Evolutionary conservation across 805 yeast genomes (phyloP), one percentile per base, ranked within the genome.

Genomic region (Ogataea pignaliae): DNA sequence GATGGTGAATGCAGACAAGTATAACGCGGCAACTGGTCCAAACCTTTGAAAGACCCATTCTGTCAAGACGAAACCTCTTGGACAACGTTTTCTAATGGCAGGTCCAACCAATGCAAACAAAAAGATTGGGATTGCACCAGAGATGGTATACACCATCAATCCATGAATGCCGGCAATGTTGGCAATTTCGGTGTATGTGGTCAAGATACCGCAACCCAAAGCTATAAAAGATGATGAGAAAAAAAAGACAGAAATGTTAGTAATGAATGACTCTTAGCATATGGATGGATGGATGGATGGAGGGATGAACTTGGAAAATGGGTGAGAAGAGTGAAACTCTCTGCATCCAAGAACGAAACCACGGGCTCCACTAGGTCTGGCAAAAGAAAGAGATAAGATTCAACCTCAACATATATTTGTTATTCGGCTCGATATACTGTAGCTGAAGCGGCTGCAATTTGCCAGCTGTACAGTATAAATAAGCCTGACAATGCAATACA

Each of bases 11-110:
- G 79, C 80, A 12, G 95, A 83, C 37, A 90, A 65, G 54, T 88
- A 86, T 52, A 88, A 67, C 1, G 88, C 85, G 3, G 95, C 73
- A 13, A 83, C 65, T 5, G 72, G 60, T 2, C 97, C 97, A 60
- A 75, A 90, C 53, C 97, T 71, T 38, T 78, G 78, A 58, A 87
- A 77, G n/a, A 88, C 91, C 97, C 97, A 90, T 61, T 90, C 96
- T 4, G 96, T 88, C 53, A 90, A 68, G 26, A 90, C 89, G 61
- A 90, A 90, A 3, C 97, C 97, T 9, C 86, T 79, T 0, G 97
- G 97, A 54, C 95, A 86, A 53, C 76, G 75, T 46, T 70, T 75
- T 51, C 96, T 72, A 46, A 90, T 82, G 10, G 80, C 60, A 1
- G 97, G 97, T 0, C 97, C 97, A 46, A 86, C 66, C 42, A 76